A percentile compares a stretch with the other conserved stretches of the same genome.
These are phyloP conservation scores for Pezicula rhizophila DNA, from an alignment of 2,329 filamentous ascomycete species.

Conservation along the genomic window DNA sequence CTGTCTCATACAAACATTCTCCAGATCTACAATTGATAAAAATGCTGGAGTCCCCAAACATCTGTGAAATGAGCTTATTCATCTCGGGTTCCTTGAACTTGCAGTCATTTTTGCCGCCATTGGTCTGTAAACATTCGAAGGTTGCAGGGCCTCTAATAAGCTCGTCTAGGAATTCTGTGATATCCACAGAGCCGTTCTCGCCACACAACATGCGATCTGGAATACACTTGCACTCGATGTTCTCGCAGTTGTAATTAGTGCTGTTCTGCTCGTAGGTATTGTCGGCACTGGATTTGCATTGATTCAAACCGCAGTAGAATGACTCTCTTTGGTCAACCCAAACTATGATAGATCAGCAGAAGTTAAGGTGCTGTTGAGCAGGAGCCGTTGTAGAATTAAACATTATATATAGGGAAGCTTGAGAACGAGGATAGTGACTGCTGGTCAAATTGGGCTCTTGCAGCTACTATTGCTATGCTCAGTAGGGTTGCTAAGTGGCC, in stretches of 20 bases:
- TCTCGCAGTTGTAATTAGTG: conserved; percentile 78
- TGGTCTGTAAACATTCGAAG: conserved; percentile 66
- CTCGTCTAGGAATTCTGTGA: conserved; percentile 79
- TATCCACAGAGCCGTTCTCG: conserved; percentile 83
- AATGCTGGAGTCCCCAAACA: conserved; percentile 92
- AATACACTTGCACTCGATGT: conserved; percentile 82
- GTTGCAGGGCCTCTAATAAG: conserved; percentile 81
- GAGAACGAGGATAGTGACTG: too few relatives aligned
- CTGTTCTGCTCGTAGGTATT: conserved; percentile 67
- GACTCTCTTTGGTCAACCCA: conserved; percentile 94
- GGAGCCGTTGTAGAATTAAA: too few relatives aligned
- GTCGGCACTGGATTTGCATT: conserved; percentile 68
- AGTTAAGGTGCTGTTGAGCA: conserved; percentile 3
- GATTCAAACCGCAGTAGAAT: conserved; percentile 87
- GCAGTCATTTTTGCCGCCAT: conserved; percentile 61
- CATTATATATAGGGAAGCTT: too few relatives aligned
- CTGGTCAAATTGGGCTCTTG: too few relatives aligned
- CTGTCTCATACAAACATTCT: conserved; percentile 88
- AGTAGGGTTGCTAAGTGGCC: too few relatives aligned
- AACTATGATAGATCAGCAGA: conserved; percentile 46
- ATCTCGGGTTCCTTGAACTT: conserved; percentile 87
- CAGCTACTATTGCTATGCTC: too few relatives aligned
- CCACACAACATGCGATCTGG: conserved; percentile 91
- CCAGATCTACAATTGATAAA: conserved; percentile 75
- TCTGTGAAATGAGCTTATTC: conserved; percentile 78